Base-by-base conservation (phyloP, 805 yeast genomes). In the Hanseniaspora mollemarum region DNA sequence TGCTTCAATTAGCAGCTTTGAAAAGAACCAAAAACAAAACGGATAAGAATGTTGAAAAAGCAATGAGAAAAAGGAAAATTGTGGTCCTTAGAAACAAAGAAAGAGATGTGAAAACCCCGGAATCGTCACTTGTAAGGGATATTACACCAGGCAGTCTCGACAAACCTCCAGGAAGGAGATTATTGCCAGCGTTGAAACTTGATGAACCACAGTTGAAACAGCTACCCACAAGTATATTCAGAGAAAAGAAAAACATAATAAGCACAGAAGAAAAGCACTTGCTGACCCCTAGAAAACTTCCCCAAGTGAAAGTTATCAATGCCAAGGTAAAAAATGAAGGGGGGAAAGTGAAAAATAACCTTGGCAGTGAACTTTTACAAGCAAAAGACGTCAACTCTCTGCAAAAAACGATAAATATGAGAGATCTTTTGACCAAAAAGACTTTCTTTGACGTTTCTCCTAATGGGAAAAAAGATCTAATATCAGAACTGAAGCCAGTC, bases 361-460 rank as follows among this genome's bases (percentile, higher is more conserved):
- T n/a, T n/a, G n/a, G 10, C 4, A 8, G 10, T 16, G 42, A 38
- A 8, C 8, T 43, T n/a, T 36, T 19, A 29, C n/a, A 31, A 46
- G 16, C 37, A 38, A 8, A n/a, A 25, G 51, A 46, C 26, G 2
- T 46, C 10, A 46, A 46, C 28, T 19, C 42, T 21, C n/a, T 31
- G 26, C 42, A 28, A n/a, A 45, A 37, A 21, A 29, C 19, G 4
- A 12, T 46, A 4, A 46, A 46, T 15, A 21, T 25, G 53, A 55
- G 42, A 41, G 43, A 43, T 19, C 18, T 41, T 22, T 26, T 52
- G 52, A 24, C 29, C 10, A 22, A 33, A 50, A 54, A 36, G 57
- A 54, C 64, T 2, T 26, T 59, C 13, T 62, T 59, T 41, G 65
- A 61, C 42, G 60, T 56, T 18, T 31, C 39, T 2, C 39, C 40